These are phyloP conservation scores for Cavenderia fasciculata DNA, from an alignment of 78 protist species.

Conservation along the genomic window DNA sequence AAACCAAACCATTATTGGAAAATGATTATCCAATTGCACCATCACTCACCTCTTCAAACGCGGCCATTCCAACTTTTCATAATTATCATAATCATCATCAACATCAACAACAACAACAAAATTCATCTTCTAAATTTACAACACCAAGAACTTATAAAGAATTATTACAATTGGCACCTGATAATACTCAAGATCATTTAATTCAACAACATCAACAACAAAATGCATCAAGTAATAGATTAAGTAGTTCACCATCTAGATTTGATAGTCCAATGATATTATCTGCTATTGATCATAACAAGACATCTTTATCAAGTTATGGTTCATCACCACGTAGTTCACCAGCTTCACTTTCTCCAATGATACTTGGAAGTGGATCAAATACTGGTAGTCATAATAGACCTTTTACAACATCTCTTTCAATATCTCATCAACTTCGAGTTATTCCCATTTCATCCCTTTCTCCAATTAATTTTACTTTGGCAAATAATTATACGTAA, in stretches of 20 bases:
- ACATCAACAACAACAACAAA: background rate
- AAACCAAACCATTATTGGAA: no score
- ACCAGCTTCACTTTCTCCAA: background rate
- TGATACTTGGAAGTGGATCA: background rate
- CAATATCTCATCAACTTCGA: background rate
- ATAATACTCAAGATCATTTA: background rate
- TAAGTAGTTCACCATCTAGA: background rate
- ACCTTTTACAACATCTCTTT: background rate
- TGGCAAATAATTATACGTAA: conserved; percentile 50
- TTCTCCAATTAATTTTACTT: conserved; percentile 12
- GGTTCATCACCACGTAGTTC: conserved; percentile 16
- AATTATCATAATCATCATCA: background rate
- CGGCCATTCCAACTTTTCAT: background rate
- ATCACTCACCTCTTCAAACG: background rate
- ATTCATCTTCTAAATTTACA: background rate
- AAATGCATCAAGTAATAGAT: background rate
- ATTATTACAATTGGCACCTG: no score
- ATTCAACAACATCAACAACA: background rate
- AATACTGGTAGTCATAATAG: background rate
- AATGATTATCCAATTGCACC: background rate
- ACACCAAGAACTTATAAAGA: conserved; percentile 67
- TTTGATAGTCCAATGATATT: conserved; percentile 4
- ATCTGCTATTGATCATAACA: background rate
- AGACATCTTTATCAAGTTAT: background rate
- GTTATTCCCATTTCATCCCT: conserved; percentile 23